Base-by-base conservation (phyloP, 257 asterid genomes). In the Cinchona pubescens region DNA sequence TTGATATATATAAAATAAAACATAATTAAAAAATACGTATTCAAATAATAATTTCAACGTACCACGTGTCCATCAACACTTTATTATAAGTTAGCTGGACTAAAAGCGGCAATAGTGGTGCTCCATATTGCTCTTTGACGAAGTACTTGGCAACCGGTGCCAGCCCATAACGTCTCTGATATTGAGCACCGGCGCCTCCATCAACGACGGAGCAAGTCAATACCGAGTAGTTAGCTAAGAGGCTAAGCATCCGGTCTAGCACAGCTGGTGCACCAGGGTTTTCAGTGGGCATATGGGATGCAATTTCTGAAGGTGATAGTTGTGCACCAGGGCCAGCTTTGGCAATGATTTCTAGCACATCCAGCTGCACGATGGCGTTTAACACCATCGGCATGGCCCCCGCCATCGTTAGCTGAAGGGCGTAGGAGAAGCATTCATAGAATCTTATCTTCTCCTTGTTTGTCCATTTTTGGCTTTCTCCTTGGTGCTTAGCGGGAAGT, bases 161-260 rank as follows among this genome's bases (percentile, higher is more conserved):
- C 19, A 85, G 37, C 85, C n/a, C 85, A 32, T 78, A 85, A 0
- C 59, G 63, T 38, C 82, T 29, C 29, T 71, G 34, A 35, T 53
- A 55, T 64, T 9, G 11, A 3, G 0, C 62, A 9, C 78, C 71
- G 25, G 32, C 73, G 29, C 25, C 73, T 10, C 19, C 42, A 35
- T 66, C 78, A 27, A 21, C 62, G 2, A 42, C 53, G 3, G 75
- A 69, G 68, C 85, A 83, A 34, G 82, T 70, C 35, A 81, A 80
- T 23, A 85, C 48, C 5, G 86, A 81, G 59, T 81, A 42, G 65
- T 76, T 53, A 53, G 88, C 86, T 9, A 84, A 75, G 66, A 83
- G 60, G 16, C 81, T 59, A 13, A 87, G 86, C 88, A 87, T 82
- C 61, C 83, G 65, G 64, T 84, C 90, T 0, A 84, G 79, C 76